A percentile compares a stretch with the other conserved stretches of the same genome.
Evolutionary conservation across 2,329 filamentous ascomycete species (phyloP).

Genomic region (Aspergillus sp.): DNA sequence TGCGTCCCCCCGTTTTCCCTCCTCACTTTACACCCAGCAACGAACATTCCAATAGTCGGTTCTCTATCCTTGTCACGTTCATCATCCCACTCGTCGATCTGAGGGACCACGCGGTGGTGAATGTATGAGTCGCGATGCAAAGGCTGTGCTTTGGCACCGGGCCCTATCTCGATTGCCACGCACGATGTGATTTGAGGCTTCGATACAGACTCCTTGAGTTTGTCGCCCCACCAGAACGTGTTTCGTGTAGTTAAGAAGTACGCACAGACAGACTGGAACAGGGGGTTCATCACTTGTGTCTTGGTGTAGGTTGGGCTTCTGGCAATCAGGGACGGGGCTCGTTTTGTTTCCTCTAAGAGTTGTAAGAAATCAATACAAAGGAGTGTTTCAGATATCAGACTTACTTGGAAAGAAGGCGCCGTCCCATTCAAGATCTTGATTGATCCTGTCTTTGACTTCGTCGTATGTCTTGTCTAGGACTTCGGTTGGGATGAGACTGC

Average conservation of each 20-base stretch:
- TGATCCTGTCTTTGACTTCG: background rate
- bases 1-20: conserved; percentile 32
- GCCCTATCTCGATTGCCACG: conserved; percentile 21
- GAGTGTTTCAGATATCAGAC: background rate
- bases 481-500: background rate
- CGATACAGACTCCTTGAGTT: conserved; percentile 25
- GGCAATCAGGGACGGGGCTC: conserved; percentile 7
- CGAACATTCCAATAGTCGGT: conserved; percentile 22
- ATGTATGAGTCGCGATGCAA: conserved; percentile 22
- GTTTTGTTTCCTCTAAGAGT: conserved; percentile 10
- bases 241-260: conserved; percentile 27
- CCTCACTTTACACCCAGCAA: conserved; percentile 25
- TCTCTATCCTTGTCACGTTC: conserved; percentile 18
- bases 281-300: conserved; percentile 14
- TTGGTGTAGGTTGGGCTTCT: conserved; percentile 4
- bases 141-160: conserved; percentile 22
- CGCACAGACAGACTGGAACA: conserved; percentile 27
- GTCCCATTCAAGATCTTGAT: background rate
- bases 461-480: background rate
- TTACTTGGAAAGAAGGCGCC: background rate
- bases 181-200: conserved; percentile 23
- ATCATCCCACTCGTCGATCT: conserved; percentile 2
- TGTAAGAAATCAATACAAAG: background rate
- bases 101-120: conserved; percentile 5
- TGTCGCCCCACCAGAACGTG: conserved; percentile 29